Percentiles rank a stretch among this genome's conserved stretches.
phyloP scores from a whole-genome alignment of 1,139 yeast species.

The Candida sanyaensis region DNA sequence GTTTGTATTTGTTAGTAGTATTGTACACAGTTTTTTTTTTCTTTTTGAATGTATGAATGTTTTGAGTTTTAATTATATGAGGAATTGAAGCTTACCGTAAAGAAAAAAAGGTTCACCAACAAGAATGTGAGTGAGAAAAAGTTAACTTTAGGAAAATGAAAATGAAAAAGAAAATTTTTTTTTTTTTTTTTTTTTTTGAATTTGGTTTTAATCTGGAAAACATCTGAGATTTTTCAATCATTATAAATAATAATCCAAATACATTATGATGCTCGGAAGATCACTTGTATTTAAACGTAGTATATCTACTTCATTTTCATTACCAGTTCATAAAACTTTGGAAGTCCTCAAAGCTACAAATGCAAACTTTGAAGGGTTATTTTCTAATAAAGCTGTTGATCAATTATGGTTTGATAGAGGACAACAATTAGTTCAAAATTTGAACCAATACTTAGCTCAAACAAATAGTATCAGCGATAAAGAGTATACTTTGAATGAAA shows the following conservation, averaged over 20 bases:
- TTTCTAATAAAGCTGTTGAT: slow-evolving; percentile 50
- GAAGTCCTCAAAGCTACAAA: slow-evolving; percentile 32
- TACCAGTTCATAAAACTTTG: slow-evolving; percentile 20
- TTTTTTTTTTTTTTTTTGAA: not conserved
- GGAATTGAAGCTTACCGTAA: not conserved
- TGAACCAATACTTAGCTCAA: slow-evolving; percentile 43
- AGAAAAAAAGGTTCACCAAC: not conserved
- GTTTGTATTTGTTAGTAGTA: slow-evolving; percentile 18
- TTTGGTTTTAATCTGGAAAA: not conserved
- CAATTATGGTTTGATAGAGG: slow-evolving; percentile 65
- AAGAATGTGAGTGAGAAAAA: not conserved
- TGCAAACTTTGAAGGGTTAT: slow-evolving; percentile 54
- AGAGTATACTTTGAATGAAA: slow-evolving; percentile 32
- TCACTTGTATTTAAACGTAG: slow-evolving; percentile 3
- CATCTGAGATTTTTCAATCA: not conserved
- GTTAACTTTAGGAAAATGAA: not conserved
- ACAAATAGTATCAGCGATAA: slow-evolving; percentile 6
- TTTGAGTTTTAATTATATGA: not conserved
- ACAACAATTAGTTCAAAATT: slow-evolving; percentile 43
- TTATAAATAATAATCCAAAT: not conserved
- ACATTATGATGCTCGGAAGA: slow-evolving; percentile 1
- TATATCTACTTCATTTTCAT: slow-evolving; percentile 22
- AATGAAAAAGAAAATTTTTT: no score
- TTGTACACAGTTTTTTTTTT: not conserved
- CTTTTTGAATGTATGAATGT: not conserved